Evolutionary conservation across 352 stramenopile species (phyloP).

Genomic region (Phytopythium boreale): DNA sequence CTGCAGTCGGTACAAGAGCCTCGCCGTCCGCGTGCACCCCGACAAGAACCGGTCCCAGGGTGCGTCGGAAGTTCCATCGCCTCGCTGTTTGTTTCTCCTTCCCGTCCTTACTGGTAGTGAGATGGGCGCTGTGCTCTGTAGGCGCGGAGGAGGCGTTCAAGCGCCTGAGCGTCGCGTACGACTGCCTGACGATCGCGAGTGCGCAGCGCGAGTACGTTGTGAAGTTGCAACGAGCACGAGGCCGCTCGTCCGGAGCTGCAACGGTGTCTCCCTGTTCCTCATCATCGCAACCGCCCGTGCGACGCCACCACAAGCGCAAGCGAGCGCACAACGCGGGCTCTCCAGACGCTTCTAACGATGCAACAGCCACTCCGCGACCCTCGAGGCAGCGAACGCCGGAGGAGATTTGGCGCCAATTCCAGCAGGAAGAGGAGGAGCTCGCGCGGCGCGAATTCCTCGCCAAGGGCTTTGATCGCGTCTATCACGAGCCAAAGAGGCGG

Average conservation of each 20-base stretch:
- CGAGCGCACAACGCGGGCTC: slow-evolving; percentile 1
- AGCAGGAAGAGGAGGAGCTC: slow-evolving; percentile 65
- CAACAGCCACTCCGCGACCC: slow-evolving; percentile 1
- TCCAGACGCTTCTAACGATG: slow-evolving; percentile 1
- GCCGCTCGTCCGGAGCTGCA: neutral
- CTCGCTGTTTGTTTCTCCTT: neutral
- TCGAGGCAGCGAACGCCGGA: slow-evolving; percentile 41
- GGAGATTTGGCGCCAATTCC: slow-evolving; percentile 69
- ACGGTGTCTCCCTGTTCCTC: neutral
- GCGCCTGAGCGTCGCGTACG: slow-evolving; percentile 70
- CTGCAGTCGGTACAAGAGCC: slow-evolving; percentile 40
- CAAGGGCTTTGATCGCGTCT: slow-evolving; percentile 66
- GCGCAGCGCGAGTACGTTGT: slow-evolving; percentile 53
- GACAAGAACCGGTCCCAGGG: slow-evolving; percentile 53
- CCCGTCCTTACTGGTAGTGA: neutral
- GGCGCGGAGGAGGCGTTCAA: slow-evolving; percentile 77
- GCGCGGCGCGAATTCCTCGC: slow-evolving; percentile 52
- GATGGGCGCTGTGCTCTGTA: slow-evolving; percentile 18
- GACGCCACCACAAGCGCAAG: slow-evolving; percentile 17
- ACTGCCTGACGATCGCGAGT: slow-evolving; percentile 54
- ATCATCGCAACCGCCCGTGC: neutral
- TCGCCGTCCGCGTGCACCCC: slow-evolving; percentile 52
- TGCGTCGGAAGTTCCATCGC: slow-evolving; percentile 5
- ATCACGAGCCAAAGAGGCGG: slow-evolving; percentile 13
- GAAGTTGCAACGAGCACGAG: slow-evolving; percentile 15